Conservation (phyloP, 179 eudicot genomes). For the Amaranthus tricolor region DNA sequence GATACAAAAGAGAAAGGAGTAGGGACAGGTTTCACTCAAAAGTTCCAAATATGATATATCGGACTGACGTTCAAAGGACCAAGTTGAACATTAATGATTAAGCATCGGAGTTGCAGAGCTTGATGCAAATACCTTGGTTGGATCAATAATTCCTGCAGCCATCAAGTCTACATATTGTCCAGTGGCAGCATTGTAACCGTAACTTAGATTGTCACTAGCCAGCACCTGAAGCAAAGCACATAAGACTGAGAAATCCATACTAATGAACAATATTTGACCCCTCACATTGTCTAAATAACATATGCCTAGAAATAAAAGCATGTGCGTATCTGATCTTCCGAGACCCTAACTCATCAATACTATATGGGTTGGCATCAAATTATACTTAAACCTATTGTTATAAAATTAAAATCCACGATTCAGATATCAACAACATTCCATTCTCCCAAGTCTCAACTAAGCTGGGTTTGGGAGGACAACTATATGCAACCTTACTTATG, state of each 20-base stretch:
- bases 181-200: slow-evolving; percentile 93
- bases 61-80: background rate
- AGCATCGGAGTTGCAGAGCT: background rate
- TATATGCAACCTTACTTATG: no score
- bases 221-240: slow-evolving; percentile 53
- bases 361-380: no score
- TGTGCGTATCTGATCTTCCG: background rate
- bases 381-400: no score
- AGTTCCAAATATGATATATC: background rate
- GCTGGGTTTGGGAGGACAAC: no score
- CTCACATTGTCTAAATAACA: background rate
- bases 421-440: no score
- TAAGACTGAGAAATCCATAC: background rate
- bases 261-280: no score
- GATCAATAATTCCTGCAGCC: slow-evolving; percentile 95
- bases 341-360: background rate
- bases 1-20: background rate
- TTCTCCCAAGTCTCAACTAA: no score
- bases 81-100: background rate
- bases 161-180: slow-evolving; percentile 90
- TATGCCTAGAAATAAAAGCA: background rate
- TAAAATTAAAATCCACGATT: no score
- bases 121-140: slow-evolving; percentile 63
- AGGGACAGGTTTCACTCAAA: background rate
- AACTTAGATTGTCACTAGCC: slow-evolving; percentile 58